These are phyloP conservation scores for Viridothelium virens DNA, from an alignment of 495 filamentous ascomycete genomes.

Conservation along the genomic window DNA sequence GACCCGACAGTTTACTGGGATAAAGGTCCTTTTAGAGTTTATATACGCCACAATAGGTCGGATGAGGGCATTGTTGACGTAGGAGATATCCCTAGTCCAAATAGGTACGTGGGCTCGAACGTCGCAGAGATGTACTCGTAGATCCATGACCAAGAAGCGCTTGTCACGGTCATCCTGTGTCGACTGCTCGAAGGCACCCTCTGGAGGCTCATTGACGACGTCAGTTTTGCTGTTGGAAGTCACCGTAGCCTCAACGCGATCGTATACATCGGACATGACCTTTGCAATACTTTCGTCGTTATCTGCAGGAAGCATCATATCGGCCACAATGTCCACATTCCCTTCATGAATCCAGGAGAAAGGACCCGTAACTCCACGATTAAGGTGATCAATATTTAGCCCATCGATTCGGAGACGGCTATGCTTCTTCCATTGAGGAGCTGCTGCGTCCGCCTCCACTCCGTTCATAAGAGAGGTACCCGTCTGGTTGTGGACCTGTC, in stretches of 20 bases:
- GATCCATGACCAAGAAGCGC: conserved; percentile 78
- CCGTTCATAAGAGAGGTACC: conserved; percentile 49
- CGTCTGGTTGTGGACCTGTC: conserved; percentile 68
- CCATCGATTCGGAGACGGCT: conserved; percentile 85
- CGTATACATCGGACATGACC: conserved; percentile 89
- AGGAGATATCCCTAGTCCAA: conserved; percentile 82
- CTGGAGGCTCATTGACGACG: conserved; percentile 14
- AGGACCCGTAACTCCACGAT: conserved; percentile 84
- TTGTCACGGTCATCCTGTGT: conserved; percentile 41
- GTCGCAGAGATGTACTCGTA: conserved; percentile 84
- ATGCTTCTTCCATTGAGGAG: conserved; percentile 79
- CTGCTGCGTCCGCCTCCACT: conserved; percentile 44
- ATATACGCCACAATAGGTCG: conserved; percentile 98
- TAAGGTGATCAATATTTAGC: conserved; percentile 90
- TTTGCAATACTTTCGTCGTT: conserved; percentile 80
- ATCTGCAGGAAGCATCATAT: conserved; percentile 85
- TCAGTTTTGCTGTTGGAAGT: conserved; percentile 40
- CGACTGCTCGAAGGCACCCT: neutral
- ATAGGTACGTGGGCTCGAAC: conserved; percentile 85
- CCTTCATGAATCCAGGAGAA: conserved; percentile 98
- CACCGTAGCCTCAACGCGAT: conserved; percentile 85
- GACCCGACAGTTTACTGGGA: conserved; percentile 88
- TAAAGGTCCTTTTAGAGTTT: conserved; percentile 85
- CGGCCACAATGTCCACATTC: conserved; percentile 91
- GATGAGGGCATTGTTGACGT: conserved; percentile 91